A percentile compares a stretch with the other conserved stretches of the same genome.
These are phyloP conservation scores for Bathelium albidoporum DNA, from an alignment of 495 filamentous ascomycete genomes.

Conservation along the genomic window DNA sequence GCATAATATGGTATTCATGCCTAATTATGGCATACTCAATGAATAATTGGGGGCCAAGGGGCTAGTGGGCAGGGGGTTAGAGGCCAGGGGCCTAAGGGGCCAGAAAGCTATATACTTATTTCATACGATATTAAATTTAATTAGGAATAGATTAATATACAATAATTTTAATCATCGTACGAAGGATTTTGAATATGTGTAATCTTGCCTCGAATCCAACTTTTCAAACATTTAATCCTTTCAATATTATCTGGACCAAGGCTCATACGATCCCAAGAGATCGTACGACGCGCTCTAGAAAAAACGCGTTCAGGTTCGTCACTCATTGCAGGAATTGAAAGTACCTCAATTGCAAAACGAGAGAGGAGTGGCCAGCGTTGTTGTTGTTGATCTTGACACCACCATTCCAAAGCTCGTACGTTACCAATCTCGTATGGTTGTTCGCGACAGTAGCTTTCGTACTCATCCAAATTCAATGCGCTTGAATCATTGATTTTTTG, in stretches of 20 bases:
- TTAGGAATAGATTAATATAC: too few relatives aligned
- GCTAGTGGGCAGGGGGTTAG: too few relatives aligned
- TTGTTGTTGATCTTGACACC: constrained; percentile 1
- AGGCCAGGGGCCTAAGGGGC: too few relatives aligned
- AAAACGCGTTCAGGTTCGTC: constrained; percentile 14
- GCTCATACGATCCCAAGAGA: not conserved
- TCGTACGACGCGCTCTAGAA: constrained; percentile 4
- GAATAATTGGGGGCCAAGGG: too few relatives aligned
- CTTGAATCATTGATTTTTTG: not conserved
- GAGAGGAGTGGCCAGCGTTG: constrained; percentile 5
- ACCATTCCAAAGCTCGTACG: not conserved
- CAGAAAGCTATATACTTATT: too few relatives aligned
- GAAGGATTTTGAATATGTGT: not conserved
- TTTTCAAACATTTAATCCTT: constrained; percentile 4
- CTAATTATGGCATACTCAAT: too few relatives aligned
- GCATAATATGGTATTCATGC: too few relatives aligned
- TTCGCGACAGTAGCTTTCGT: not conserved
- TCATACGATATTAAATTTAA: too few relatives aligned
- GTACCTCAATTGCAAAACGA: constrained; percentile 15
- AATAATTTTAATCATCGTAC: not conserved
- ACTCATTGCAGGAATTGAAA: constrained; percentile 18
- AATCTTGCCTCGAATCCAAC: constrained; percentile 1
- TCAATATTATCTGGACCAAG: not conserved
- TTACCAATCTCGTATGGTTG: not conserved
- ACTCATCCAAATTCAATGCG: not conserved